Evolutionary conservation across 2,329 filamentous ascomycete genomes (phyloP), one percentile per base, ranked within the genome.

Genomic region (Aphanocladium album): DNA sequence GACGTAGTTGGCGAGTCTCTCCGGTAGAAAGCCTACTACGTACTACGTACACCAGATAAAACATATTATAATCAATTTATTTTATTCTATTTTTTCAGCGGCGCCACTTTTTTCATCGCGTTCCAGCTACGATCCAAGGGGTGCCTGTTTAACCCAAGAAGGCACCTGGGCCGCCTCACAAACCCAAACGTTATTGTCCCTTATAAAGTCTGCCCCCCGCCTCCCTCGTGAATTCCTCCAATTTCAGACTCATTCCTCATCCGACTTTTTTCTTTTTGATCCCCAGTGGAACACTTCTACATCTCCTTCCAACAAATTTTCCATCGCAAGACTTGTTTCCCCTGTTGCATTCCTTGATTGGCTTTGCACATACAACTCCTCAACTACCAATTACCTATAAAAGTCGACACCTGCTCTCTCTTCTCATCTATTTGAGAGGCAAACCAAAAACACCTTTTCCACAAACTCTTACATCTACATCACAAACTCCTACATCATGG

Each of bases 401-500:
- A 30, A 43, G 51, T 30, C 37, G 19, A 19, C 9, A 27, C 37
- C 51, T n/a, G 35, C 51, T 43, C 51, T 41, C 8, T 45, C 41
- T 14, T 9, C 7, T 21, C 7, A 12, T 8, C 25, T 33, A 2
- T 8, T 30, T 6, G 16, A 33, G n/a, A 43, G 39, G 43, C 51
- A 33, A 5, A 17, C 9, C 35, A 25, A 8, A 19, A 17, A 23
- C 12, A 21, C 35, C 14, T 19, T 37, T 2, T 19, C 2, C 19
- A 60, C 35, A 47, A 30, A 54, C 58, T 61, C 37, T 46, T 60
- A n/a, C n/a, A n/a, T 57, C 47, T 61, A 53, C 53, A 61, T 25
- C 60, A 62, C 51, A 64, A 52, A 64, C 43, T 53, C 62, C 47
- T 61, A 71, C 47, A 79, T 56, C 64, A 82, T 81, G 78, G 74